phyloP scores from a whole-genome alignment of 495 filamentous ascomycete genomes.

The Zalerion maritima region DNA sequence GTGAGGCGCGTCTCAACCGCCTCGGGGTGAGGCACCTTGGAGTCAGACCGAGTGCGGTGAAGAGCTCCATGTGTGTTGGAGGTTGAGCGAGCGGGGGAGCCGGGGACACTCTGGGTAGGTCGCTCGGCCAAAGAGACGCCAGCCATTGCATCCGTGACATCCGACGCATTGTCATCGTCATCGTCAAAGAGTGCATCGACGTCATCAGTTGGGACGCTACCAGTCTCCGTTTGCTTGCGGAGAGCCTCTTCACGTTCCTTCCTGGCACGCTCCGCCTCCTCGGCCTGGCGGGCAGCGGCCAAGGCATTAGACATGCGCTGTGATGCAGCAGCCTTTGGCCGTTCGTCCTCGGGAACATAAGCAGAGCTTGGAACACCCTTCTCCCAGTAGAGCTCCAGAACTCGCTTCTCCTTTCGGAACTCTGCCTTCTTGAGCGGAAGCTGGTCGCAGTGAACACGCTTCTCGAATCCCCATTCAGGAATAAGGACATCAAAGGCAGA shows the following conservation, averaged over 20 bases:
- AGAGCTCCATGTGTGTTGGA: constrained; percentile 51
- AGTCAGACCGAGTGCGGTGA: constrained; percentile 82
- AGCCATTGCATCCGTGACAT: constrained; percentile 68
- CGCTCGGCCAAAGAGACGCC: constrained; percentile 77
- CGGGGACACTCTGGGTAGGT: constrained; percentile 90
- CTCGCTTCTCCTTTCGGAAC: constrained; percentile 84
- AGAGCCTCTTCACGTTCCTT: constrained; percentile 77
- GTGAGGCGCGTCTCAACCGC: constrained; percentile 61
- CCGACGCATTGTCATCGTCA: constrained; percentile 78
- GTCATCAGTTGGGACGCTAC: constrained; percentile 77
- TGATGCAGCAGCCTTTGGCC: constrained; percentile 60
- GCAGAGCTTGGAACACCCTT: constrained; percentile 94
- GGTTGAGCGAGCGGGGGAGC: constrained; percentile 71
- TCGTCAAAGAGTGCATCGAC: constrained; percentile 89
- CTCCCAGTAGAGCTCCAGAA: constrained; percentile 97
- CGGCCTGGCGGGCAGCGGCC: constrained; percentile 62
- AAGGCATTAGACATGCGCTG: constrained; percentile 57
- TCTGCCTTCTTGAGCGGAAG: constrained; percentile 96
- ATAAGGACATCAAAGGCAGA: constrained; percentile 97
- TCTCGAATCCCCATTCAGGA: constrained; percentile 96
- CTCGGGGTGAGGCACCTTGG: constrained; percentile 65
- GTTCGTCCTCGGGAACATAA: constrained; percentile 93
- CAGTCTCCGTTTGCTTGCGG: constrained; percentile 82
- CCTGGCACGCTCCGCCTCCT: constrained; percentile 60
- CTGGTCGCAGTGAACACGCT: constrained; percentile 97